Evolutionary conservation across 257 asterid genomes (phyloP).

Genomic region (Solanum chaucha): DNA sequence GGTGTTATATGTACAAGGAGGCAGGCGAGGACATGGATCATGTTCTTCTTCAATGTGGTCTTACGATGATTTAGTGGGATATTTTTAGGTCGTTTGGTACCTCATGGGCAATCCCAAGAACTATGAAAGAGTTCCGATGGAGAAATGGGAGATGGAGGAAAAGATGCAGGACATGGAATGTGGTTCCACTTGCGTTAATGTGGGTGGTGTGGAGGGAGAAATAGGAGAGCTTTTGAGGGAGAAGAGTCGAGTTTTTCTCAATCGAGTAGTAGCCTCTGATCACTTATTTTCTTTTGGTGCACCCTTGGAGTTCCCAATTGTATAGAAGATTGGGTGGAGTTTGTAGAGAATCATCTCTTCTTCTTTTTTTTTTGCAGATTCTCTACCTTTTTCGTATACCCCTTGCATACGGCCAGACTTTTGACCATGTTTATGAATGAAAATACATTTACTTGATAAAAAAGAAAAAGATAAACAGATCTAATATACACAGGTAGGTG

Average conservation of each 20-base stretch:
- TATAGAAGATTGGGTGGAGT: background rate
- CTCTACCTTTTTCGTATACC: background rate
- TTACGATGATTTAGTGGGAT: background rate
- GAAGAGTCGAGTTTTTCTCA: background rate
- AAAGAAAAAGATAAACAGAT: background rate
- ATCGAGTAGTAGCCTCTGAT: background rate
- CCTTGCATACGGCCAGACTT: background rate
- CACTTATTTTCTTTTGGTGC: background rate
- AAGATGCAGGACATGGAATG: background rate
- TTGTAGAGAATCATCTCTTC: background rate
- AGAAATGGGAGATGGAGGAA: background rate
- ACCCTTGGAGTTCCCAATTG: background rate
- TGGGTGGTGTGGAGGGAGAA: background rate
- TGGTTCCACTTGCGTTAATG: background rate
- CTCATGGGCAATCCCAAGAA: background rate
- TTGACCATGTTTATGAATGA: background rate
- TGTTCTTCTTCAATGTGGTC: too few relatives aligned
- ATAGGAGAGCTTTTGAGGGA: background rate
- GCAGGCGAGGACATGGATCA: background rate
- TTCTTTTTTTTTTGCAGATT: background rate
- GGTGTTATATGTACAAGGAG: background rate
- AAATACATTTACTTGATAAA: background rate
- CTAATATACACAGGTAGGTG: background rate
- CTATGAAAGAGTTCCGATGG: background rate
- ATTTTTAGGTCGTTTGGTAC: background rate